A percentile compares a stretch with the other conserved stretches of the same genome.
These are phyloP conservation scores for Nemania bipapillata DNA, from an alignment of 2,329 filamentous ascomycete genomes.

Conservation along the genomic window DNA sequence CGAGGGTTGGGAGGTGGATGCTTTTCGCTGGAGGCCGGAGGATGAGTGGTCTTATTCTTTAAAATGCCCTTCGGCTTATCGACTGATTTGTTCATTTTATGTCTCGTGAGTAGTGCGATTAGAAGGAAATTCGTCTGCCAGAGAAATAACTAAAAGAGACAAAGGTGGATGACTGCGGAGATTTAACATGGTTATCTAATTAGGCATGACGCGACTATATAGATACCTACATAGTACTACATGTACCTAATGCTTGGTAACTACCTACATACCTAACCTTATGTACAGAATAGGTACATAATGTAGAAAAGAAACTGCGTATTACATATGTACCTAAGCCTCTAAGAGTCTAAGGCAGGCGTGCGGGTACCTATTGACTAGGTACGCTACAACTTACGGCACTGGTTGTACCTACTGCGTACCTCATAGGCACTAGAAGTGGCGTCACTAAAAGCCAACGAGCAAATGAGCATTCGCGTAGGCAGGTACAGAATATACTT, in stretches of 20 bases:
- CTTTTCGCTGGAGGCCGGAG: constrained; percentile 53
- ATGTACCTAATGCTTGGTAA: too few relatives aligned
- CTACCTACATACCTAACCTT: too few relatives aligned
- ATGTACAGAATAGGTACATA: too few relatives aligned
- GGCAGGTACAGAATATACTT: background rate
- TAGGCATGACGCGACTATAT: constrained; percentile 27
- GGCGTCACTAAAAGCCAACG: constrained; percentile 18
- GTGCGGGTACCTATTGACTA: too few relatives aligned
- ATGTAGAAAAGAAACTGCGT: too few relatives aligned
- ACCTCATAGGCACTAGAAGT: constrained; percentile 9
- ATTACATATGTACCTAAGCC: too few relatives aligned
- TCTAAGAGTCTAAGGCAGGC: too few relatives aligned
- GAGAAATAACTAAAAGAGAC: background rate
- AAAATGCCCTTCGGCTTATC: constrained; percentile 66
- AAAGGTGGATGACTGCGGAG: background rate
- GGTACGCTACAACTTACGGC: too few relatives aligned
- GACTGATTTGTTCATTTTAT: constrained; percentile 33
- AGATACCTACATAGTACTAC: too few relatives aligned
- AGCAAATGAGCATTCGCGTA: background rate
- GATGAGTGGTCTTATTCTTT: constrained; percentile 65
- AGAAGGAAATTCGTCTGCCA: background rate
- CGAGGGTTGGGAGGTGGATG: constrained; percentile 59
- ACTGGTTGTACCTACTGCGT: too few relatives aligned
- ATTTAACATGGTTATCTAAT: background rate
- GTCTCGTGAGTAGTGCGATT: background rate